These are phyloP conservation scores for Suillus spraguei DNA, from an alignment of 768 basidiomycete genomes.

Conservation along the genomic window DNA sequence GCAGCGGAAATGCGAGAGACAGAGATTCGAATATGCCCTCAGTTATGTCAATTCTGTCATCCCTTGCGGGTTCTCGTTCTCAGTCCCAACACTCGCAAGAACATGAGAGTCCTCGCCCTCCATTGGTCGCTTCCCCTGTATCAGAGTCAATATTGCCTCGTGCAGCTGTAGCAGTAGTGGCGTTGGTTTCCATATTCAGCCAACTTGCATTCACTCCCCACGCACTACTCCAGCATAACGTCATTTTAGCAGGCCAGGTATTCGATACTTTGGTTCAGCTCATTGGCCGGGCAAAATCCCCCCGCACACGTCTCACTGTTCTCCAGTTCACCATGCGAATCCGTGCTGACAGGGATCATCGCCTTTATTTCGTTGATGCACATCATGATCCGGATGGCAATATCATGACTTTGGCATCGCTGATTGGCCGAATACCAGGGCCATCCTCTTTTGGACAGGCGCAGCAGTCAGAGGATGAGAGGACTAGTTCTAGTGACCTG, in stretches of 20 bases:
- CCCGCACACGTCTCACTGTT: constrained; percentile 66
- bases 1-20: constrained; percentile 44
- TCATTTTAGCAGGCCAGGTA: constrained; percentile 54
- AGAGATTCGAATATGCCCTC: constrained; percentile 55
- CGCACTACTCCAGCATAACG: constrained; percentile 46
- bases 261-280: constrained; percentile 55
- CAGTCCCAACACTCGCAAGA: constrained; percentile 53
- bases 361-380: constrained; percentile 66
- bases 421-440: constrained; percentile 56
- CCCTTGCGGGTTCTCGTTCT: constrained; percentile 63
- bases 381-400: constrained; percentile 61
- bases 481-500: constrained; percentile 23
- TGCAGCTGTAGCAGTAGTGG: constrained; percentile 61
- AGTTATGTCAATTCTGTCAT: constrained; percentile 66
- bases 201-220: constrained; percentile 73
- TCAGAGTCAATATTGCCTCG: constrained; percentile 40
- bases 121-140: constrained; percentile 27
- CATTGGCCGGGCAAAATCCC: constrained; percentile 46
- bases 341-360: constrained; percentile 88
- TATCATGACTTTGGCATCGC: constrained; percentile 56
- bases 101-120: constrained; percentile 34
- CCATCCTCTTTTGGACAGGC: constrained; percentile 5
- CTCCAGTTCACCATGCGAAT: constrained; percentile 89
- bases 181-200: constrained; percentile 66
- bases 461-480: constrained; percentile 28